phyloP scores from a whole-genome alignment of 129 eudicot species.

The Daucus carota region DNA sequence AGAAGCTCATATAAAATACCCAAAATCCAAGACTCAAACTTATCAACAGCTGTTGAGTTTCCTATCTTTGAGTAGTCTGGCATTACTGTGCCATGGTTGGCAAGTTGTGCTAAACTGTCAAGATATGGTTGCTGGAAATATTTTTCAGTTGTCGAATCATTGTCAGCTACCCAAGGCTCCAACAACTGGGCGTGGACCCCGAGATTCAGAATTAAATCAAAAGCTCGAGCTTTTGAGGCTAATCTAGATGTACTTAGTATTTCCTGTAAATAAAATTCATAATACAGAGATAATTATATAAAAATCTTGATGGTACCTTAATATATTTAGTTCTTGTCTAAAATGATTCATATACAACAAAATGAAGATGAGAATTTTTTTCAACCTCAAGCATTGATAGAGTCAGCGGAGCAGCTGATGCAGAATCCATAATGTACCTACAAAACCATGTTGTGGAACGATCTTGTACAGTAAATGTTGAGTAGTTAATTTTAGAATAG shows the following conservation, averaged over 20 bases:
- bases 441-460: slow-evolving; percentile 17
- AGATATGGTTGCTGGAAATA: slow-evolving; percentile 52
- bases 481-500: neutral
- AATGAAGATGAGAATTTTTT: neutral
- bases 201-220: slow-evolving; percentile 83
- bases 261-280: slow-evolving; percentile 38
- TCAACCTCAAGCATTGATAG: slow-evolving; percentile 91
- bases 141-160: slow-evolving; percentile 64
- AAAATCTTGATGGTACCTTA: neutral
- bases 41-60: slow-evolving; percentile 58
- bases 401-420: slow-evolving; percentile 84
- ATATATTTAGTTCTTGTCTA: slow-evolving; percentile 5
- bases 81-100: slow-evolving; percentile 40
- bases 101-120: slow-evolving; percentile 37
- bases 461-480: slow-evolving; percentile 1
- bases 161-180: slow-evolving; percentile 73
- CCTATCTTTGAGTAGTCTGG: slow-evolving; percentile 49
- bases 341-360: neutral
- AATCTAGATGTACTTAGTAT: slow-evolving; percentile 73
- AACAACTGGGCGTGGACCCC: slow-evolving; percentile 19
- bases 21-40: slow-evolving; percentile 84
- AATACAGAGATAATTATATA: slow-evolving; percentile 16
- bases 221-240: slow-evolving; percentile 78
- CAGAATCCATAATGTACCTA: slow-evolving; percentile 88
- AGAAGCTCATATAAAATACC: slow-evolving; percentile 81